Evolutionary conservation across 768 basidiomycete species (phyloP).

Genomic region (Mycena filopes): DNA sequence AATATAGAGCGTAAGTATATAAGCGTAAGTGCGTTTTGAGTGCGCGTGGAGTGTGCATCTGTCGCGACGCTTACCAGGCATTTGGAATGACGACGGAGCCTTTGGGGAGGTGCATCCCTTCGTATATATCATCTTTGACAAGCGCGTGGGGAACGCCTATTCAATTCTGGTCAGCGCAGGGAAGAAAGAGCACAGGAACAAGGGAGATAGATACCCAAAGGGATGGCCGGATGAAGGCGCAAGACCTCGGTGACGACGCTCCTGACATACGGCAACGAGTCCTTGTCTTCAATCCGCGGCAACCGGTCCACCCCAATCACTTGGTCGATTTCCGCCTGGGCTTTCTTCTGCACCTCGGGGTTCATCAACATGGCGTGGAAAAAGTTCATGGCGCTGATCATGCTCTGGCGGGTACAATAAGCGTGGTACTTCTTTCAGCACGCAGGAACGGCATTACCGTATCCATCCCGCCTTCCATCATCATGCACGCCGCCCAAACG

Average conservation of each 20-base stretch:
- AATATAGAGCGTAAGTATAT: not conserved
- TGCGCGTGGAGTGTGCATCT: no score
- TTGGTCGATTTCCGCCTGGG: conserved; percentile 21
- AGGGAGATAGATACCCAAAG: conserved; percentile 24
- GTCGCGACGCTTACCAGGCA: conserved; percentile 25
- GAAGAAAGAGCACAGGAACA: not conserved
- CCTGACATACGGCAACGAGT: conserved; percentile 23
- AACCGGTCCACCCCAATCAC: conserved; percentile 26
- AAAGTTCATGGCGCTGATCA: conserved; percentile 13
- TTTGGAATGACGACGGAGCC: conserved; percentile 17
- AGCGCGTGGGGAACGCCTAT: conserved; percentile 1
- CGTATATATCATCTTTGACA: conserved; percentile 22
- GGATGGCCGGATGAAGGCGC: conserved; percentile 26
- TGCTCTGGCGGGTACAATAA: not conserved
- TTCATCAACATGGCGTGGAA: conserved; percentile 27
- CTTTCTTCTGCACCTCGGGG: conserved; percentile 27
- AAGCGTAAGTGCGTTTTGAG: no score
- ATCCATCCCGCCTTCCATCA: conserved; percentile 17
- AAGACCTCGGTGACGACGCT: conserved; percentile 22
- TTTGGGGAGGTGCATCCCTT: conserved; percentile 24
- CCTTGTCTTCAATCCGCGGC: conserved; percentile 16
- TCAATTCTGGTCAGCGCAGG: no score
- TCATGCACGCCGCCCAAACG: conserved; percentile 8
- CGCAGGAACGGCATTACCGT: not conserved
- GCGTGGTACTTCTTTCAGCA: not conserved